Conservation (phyloP, 805 yeast genomes). For the Saccharomyces kudriavzevii region DNA sequence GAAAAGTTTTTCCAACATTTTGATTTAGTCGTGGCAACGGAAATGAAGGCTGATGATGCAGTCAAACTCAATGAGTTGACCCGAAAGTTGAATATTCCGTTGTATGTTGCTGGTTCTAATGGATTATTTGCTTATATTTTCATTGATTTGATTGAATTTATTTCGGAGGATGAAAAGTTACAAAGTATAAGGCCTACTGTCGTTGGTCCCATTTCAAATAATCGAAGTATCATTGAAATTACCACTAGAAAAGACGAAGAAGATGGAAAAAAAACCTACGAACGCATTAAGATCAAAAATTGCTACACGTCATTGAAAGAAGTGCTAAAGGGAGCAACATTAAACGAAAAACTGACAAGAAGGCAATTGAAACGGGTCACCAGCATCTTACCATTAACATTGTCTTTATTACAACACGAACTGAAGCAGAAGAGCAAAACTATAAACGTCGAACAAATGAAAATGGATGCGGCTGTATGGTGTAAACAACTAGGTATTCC, state of each 20-base stretch:
- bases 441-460: constrained; percentile 26
- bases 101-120: constrained; percentile 59
- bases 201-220: constrained; percentile 40
- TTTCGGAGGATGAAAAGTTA: constrained; percentile 44
- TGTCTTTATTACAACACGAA: constrained; percentile 47
- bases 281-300: constrained; percentile 34
- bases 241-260: constrained; percentile 28
- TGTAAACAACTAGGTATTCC: constrained; percentile 41
- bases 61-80: constrained; percentile 45
- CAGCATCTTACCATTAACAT: constrained; percentile 41
- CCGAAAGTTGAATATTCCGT: constrained; percentile 50
- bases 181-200: constrained; percentile 42
- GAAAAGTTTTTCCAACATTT: constrained; percentile 42
- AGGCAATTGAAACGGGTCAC: constrained; percentile 27
- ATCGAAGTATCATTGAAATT: constrained; percentile 38
- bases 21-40: constrained; percentile 71
- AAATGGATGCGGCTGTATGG: constrained; percentile 22
- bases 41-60: constrained; percentile 38
- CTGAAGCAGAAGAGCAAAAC: constrained; percentile 11
- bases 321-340: constrained; percentile 30
- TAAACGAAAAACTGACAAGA: constrained; percentile 29
- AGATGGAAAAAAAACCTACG: constrained; percentile 32
- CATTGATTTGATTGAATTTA: constrained; percentile 65
- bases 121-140: constrained; percentile 82
- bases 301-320: constrained; percentile 33